Base-by-base conservation (phyloP, 2,329 filamentous ascomycete genomes). In the Arachnomyces sp. region DNA sequence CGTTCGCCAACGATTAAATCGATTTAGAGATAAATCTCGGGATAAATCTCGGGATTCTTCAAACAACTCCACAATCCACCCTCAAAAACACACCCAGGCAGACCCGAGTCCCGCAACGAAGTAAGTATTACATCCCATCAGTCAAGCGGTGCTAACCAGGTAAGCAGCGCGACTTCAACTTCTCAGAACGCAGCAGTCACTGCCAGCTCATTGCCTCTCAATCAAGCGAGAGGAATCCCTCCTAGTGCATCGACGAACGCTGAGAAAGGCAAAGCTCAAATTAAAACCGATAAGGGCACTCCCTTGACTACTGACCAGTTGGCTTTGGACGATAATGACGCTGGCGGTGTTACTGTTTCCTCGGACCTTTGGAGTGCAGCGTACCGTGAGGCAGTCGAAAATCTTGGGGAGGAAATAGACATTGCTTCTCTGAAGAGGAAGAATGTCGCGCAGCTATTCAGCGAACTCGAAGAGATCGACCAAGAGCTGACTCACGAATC, bases 331-430 rank as follows among this genome's bases (percentile, higher is more conserved):
- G 39, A 44, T 18, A 31, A 32, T 42, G 21, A n/a, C n/a, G 37
- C 37, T 38, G 12, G 5, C 21, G n/a, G n/a, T 18, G 21, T 36
- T 28, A 30, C 33, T 41, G 11, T 36, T 14, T 32, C 35, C 38
- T 44, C 41, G 28, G 50, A 53, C 39, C 44, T 57, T 36, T 58
- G 52, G 55, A 57, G 47, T 45, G 43, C 51, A 39, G 54, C 53
- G 42, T 57, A 51, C 36, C 49, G 51, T 32, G 52, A 58, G 39
- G 54, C 51, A 40, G 45, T 55, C 30, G 47, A 51, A 9, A 51
- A 48, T 44, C 43, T 57, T 29, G 41, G 50, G 5, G 43, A 56
- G 39, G 49, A 53, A 21, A 43, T 52, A 42, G 48, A 53, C 37
- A 41, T 48, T 41, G 49, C 49, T 33, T 50, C 51, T 41, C 48